These are phyloP conservation scores for Phytopythium sindhum DNA, from an alignment of 352 stramenopile genomes.

Conservation along the genomic window DNA sequence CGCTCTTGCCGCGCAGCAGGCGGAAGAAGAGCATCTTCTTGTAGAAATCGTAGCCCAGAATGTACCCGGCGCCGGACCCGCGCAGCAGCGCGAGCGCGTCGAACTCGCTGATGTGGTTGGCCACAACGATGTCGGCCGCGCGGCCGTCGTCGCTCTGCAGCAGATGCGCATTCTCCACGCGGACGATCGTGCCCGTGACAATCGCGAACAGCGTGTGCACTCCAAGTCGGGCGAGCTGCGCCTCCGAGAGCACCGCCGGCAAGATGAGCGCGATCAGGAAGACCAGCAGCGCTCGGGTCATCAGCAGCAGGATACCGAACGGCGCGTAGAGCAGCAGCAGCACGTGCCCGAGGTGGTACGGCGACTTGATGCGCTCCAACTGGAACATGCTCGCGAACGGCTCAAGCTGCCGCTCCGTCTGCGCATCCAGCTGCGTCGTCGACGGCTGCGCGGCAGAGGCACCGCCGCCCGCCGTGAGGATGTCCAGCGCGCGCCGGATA, in stretches of 20 bases:
- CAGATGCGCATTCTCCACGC: constrained; percentile 31
- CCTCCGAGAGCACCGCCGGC: constrained; percentile 36
- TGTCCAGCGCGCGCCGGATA: constrained; percentile 25
- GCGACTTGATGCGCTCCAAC: constrained; percentile 60
- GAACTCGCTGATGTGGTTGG: constrained; percentile 79
- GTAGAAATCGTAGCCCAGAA: constrained; percentile 84
- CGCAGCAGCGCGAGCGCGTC: constrained; percentile 55
- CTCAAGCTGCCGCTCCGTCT: constrained; percentile 28
- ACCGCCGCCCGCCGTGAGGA: constrained; percentile 23
- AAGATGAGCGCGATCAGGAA: constrained; percentile 47
- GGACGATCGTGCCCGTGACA: constrained; percentile 47
- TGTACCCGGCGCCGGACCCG: constrained; percentile 38
- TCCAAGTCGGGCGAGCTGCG: constrained; percentile 43
- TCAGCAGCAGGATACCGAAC: constrained; percentile 43
- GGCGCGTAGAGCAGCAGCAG: constrained; percentile 57
- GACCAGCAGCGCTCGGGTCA: constrained; percentile 28
- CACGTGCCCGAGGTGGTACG: constrained; percentile 33
- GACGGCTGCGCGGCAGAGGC: constrained; percentile 7
- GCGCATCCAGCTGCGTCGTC: constrained; percentile 18
- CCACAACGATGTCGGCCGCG: constrained; percentile 46
- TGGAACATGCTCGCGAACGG: constrained; percentile 65
- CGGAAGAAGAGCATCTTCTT: constrained; percentile 75
- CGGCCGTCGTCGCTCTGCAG: constrained; percentile 17
- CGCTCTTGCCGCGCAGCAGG: constrained; percentile 54
- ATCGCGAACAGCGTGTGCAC: constrained; percentile 34